Conservation (phyloP, 805 yeast genomes). For the Komagataella populi region DNA sequence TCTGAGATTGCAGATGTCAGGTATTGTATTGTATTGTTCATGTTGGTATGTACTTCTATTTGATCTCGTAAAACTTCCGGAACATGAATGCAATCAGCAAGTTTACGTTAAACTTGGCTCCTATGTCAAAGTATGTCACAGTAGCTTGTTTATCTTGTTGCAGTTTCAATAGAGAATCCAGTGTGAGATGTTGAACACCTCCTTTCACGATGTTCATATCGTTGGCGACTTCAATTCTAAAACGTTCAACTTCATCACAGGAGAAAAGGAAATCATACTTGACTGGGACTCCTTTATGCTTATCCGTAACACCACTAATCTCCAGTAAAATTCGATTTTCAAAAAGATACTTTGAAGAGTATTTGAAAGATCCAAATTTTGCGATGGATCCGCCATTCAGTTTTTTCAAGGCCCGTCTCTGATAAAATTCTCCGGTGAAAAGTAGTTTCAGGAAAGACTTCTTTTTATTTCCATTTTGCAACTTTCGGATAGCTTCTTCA, state of each 20-base stretch:
- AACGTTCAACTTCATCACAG: conserved; percentile 61
- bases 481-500: conserved; percentile 25
- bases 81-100: conserved; percentile 57
- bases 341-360: conserved; percentile 58
- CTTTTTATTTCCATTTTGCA: conserved; percentile 31
- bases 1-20: not conserved
- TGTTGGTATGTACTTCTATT: not conserved
- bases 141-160: conserved; percentile 56
- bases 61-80: conserved; percentile 52
- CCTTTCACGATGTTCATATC: conserved; percentile 44
- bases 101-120: conserved; percentile 57
- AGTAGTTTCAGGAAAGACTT: conserved; percentile 34
- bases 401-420: conserved; percentile 56
- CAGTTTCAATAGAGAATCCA: conserved; percentile 57
- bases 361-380: conserved; percentile 65
- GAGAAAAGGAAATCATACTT: conserved; percentile 64
- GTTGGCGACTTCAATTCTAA: conserved; percentile 61
- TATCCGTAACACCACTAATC: conserved; percentile 34
- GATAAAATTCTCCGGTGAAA: conserved; percentile 66
- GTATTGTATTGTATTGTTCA: no score
- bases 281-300: conserved; percentile 16
- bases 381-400: conserved; percentile 48
- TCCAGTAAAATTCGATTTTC: conserved; percentile 60
- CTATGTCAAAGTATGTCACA: conserved; percentile 49
- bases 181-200: conserved; percentile 39